phyloP scores from a whole-genome alignment of 2,329 filamentous ascomycete species.

The Aureobasidium melanogenum region DNA sequence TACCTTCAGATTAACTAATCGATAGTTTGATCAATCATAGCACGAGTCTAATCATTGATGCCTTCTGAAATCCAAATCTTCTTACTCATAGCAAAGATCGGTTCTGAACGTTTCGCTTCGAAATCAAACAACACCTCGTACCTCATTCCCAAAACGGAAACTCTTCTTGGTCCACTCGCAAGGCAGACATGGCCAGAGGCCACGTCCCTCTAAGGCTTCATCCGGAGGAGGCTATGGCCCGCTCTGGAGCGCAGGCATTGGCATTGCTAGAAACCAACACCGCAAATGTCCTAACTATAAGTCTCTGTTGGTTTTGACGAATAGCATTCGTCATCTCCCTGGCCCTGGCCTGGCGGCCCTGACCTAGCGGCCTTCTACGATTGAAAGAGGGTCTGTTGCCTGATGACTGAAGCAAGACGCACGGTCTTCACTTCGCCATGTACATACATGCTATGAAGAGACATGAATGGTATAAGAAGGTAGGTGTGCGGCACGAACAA shows the following conservation, averaged over 20 bases:
- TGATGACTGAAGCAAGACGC: constrained; percentile 7
- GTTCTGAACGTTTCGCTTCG: background rate
- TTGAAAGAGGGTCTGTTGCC: background rate
- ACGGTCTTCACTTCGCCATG: constrained; percentile 7
- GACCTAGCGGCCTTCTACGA: background rate
- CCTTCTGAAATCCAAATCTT: background rate
- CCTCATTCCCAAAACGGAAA: constrained; percentile 5
- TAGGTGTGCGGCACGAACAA: constrained; percentile 1
- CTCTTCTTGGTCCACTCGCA: background rate
- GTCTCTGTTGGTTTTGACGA: constrained; percentile 1
- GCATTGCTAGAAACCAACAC: constrained; percentile 8
- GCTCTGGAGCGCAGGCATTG: constrained; percentile 3
- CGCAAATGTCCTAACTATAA: constrained; percentile 5
- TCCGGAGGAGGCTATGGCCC: background rate
- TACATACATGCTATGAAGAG: background rate
- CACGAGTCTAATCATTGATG: background rate
- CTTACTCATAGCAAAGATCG: background rate
- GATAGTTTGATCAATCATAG: background rate
- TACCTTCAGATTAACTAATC: background rate
- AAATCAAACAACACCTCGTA: background rate
- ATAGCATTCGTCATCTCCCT: constrained; percentile 4
- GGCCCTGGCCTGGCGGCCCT: background rate
- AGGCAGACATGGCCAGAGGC: constrained; percentile 7
- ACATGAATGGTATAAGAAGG: background rate
- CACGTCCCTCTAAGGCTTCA: background rate